These are phyloP conservation scores for Aegilops sharonensis DNA, from an alignment of 176 grass and related monocot genomes.

Conservation along the genomic window DNA sequence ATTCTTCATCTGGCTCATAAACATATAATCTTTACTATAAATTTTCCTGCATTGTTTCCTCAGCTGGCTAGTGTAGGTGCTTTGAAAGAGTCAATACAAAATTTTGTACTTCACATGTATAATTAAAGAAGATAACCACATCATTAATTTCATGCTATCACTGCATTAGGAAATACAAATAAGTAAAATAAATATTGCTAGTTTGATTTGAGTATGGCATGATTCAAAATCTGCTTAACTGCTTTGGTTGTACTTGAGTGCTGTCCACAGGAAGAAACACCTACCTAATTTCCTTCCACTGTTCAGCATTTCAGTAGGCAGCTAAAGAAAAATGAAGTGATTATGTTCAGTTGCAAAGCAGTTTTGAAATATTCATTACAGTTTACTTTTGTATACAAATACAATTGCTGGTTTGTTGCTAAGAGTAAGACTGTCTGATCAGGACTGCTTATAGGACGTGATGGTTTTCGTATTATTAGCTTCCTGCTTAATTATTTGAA, in stretches of 20 bases:
- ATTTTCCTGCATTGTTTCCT: neutral
- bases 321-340: constrained; percentile 12
- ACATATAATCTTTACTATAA: neutral
- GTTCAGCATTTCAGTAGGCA: neutral
- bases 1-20: neutral
- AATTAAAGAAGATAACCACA: neutral
- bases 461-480: neutral
- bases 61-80: neutral
- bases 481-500: neutral
- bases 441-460: neutral
- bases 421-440: neutral
- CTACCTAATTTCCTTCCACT: neutral
- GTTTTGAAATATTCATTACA: neutral
- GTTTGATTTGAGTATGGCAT: neutral
- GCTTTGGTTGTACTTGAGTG: constrained; percentile 8
- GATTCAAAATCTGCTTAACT: neutral
- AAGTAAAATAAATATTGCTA: neutral
- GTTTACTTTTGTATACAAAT: constrained; percentile 10
- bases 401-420: constrained; percentile 12
- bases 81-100: neutral
- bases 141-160: neutral
- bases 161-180: neutral
- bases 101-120: neutral
- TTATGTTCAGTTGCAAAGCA: neutral
- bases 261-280: neutral